Evolutionary conservation across 257 asterid genomes (phyloP).

Genomic region (Nicotiana attenuata): DNA sequence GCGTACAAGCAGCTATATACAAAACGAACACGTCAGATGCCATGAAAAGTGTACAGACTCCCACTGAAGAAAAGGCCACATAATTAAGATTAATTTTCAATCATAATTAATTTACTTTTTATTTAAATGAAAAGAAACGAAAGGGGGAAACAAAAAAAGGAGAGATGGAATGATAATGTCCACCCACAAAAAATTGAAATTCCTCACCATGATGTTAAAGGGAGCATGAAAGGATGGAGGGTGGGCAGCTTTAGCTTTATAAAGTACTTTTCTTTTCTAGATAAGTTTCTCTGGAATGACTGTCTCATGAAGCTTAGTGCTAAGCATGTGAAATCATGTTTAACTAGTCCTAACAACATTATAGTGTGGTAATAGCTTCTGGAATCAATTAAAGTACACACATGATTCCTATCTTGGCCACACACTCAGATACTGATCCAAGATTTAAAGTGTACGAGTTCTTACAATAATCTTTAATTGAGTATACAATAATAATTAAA

Average conservation of each 20-base stretch:
- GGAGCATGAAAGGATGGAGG: slow-evolving; percentile 3
- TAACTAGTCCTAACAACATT: not conserved
- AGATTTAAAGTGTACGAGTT: too few species aligned
- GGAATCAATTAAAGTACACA: slow-evolving; percentile 6
- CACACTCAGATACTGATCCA: too few species aligned
- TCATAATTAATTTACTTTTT: not conserved
- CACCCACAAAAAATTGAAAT: slow-evolving; percentile 3
- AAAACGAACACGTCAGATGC: not conserved
- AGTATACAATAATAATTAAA: too few species aligned
- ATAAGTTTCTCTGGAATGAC: not conserved
- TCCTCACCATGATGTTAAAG: not conserved
- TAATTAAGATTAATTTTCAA: too few species aligned
- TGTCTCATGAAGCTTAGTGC: not conserved
- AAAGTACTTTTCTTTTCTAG: not conserved
- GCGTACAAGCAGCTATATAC: not conserved
- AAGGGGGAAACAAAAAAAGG: not conserved
- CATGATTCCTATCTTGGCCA: not conserved
- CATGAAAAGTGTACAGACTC: not conserved
- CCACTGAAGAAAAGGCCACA: too few species aligned
- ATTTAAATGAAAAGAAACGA: not conserved
- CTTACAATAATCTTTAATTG: too few species aligned
- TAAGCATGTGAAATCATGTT: slow-evolving; percentile 2
- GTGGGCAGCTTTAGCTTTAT: slow-evolving; percentile 6
- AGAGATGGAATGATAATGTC: not conserved
- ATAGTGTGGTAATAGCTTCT: not conserved